Conservation (phyloP, 495 filamentous ascomycete genomes). For the Podospora tetraspora region DNA sequence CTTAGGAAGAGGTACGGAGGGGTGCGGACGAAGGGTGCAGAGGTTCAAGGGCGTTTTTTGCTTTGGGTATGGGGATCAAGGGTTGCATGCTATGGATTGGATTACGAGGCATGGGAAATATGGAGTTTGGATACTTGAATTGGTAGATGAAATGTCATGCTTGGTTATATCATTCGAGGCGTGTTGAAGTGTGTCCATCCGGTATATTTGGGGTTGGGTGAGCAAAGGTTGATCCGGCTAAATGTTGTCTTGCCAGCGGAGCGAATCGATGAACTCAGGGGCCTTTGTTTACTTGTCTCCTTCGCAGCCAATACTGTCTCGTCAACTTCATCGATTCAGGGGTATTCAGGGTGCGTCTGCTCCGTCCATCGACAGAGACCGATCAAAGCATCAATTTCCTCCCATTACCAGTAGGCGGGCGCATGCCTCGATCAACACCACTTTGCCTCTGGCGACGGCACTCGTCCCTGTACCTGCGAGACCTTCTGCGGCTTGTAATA, state of each 20-base stretch:
- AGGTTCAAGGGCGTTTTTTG: background rate
- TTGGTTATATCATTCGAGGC: background rate
- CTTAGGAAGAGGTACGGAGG: constrained; percentile 24
- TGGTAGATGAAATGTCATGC: background rate
- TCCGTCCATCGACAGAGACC: background rate
- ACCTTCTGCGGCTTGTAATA: background rate
- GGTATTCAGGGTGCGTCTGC: background rate
- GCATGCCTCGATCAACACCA: background rate
- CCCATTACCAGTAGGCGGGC: background rate
- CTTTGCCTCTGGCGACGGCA: background rate
- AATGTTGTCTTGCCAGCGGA: background rate
- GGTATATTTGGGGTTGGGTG: no score
- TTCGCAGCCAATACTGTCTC: background rate
- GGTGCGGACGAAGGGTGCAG: background rate
- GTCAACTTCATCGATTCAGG: background rate
- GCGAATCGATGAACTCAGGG: background rate
- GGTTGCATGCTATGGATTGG: background rate
- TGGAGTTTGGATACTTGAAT: background rate
- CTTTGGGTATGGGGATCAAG: background rate
- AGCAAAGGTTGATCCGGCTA: background rate
- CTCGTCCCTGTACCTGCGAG: background rate
- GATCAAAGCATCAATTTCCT: background rate
- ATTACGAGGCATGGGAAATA: no score
- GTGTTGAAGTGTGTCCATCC: no score
- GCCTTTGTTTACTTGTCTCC: background rate